phyloP scores from a whole-genome alignment of 2,329 filamentous ascomycete species.

The Cadophora gregata region DNA sequence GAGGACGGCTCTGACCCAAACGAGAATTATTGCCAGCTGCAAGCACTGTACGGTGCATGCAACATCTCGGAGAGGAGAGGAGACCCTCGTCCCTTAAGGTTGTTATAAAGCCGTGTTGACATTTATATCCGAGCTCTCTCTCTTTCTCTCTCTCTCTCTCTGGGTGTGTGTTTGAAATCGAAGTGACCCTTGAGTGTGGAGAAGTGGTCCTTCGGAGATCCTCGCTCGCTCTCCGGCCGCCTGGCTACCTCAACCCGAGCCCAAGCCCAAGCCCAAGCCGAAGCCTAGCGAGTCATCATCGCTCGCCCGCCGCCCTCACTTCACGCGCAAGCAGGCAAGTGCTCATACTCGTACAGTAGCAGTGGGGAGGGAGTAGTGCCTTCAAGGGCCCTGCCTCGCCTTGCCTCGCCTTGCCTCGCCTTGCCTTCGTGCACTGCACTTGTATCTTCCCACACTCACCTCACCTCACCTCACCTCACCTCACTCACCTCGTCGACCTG shows the following conservation, averaged over 20 bases:
- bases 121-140: conserved; percentile 4
- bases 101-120: conserved; percentile 9
- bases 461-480: neutral
- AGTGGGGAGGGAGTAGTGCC: no score
- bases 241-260: neutral
- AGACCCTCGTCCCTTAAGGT: no score
- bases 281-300: conserved; percentile 2
- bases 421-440: conserved; percentile 17
- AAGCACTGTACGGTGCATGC: conserved; percentile 11
- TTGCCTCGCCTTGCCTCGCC: conserved; percentile 1
- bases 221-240: neutral
- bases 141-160: no score
- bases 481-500: conserved; percentile 9
- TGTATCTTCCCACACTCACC: conserved; percentile 15
- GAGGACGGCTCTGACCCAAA: conserved; percentile 10
- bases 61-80: conserved; percentile 12
- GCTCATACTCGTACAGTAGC: no score
- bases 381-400: conserved; percentile 1
- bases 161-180: neutral
- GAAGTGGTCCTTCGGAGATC: neutral
- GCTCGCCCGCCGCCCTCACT: neutral
- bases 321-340: no score
- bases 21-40: conserved; percentile 4
- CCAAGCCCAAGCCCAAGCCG: no score
- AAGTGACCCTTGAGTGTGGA: neutral